These are phyloP conservation scores for Penicillium silybi DNA, from an alignment of 495 filamentous ascomycete genomes.

Conservation along the genomic window DNA sequence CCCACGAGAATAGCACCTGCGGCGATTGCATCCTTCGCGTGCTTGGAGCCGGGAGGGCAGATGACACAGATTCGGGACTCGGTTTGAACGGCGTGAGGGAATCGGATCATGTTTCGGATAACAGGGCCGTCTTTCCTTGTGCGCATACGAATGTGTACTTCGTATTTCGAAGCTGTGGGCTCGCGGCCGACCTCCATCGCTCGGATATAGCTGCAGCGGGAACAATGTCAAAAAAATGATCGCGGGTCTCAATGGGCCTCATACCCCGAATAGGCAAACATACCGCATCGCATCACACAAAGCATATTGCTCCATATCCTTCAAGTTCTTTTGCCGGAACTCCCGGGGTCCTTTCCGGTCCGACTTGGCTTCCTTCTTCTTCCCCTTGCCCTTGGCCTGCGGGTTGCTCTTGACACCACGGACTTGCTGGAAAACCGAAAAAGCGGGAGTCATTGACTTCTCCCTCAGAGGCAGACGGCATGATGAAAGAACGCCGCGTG, in stretches of 20 bases:
- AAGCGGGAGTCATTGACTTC: constrained; percentile 30
- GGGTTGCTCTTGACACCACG: constrained; percentile 36
- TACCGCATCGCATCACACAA: constrained; percentile 94
- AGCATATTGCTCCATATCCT: constrained; percentile 63
- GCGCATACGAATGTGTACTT: constrained; percentile 73
- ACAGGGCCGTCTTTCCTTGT: constrained; percentile 78
- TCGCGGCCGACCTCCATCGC: constrained; percentile 86
- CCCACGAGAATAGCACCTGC: constrained; percentile 80
- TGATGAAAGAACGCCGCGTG: constrained; percentile 37
- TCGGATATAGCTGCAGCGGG: constrained; percentile 67
- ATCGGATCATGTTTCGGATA: constrained; percentile 78
- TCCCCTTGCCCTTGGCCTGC: constrained; percentile 32
- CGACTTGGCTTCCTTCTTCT: constrained; percentile 53
- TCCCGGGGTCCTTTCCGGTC: constrained; percentile 61
- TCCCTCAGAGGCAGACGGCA: constrained; percentile 31
- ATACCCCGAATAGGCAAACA: constrained; percentile 9
- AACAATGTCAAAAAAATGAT: constrained; percentile 13
- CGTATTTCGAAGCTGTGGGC: constrained; percentile 74
- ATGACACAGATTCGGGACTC: constrained; percentile 84
- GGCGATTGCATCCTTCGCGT: constrained; percentile 62
- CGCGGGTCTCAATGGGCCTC: not conserved
- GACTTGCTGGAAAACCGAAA: constrained; percentile 35
- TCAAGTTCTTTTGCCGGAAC: constrained; percentile 59
- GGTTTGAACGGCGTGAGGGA: constrained; percentile 85
- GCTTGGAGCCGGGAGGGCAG: constrained; percentile 68